Conservation (phyloP, 139 green algal genomes). For the Tetradesmus obliquus region DNA sequence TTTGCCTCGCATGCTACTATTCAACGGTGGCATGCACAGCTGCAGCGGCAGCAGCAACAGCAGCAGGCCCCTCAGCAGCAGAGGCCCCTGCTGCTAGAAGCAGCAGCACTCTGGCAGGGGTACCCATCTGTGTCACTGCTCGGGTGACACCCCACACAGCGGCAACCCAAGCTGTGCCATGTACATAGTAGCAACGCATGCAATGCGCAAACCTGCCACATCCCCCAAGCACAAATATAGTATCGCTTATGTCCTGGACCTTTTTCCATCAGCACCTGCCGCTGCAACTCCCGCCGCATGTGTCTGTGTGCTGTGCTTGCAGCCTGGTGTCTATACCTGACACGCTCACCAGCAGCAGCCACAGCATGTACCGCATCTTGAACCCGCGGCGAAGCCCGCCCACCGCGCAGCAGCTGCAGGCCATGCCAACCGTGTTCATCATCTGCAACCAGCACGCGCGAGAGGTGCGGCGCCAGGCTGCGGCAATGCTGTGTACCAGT, state of each 20-base stretch:
- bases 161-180: too few relatives aligned
- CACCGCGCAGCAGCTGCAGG: not conserved
- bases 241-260: too few relatives aligned
- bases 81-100: not conserved
- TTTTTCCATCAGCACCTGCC: too few relatives aligned
- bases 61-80: not conserved
- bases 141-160: too few relatives aligned
- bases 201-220: too few relatives aligned
- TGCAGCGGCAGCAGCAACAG: not conserved
- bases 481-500: too few relatives aligned
- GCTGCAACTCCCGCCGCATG: not conserved
- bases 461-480: not conserved
- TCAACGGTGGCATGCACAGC: not conserved
- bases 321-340: not conserved
- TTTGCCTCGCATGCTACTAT: too few relatives aligned
- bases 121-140: not conserved
- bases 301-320: not conserved
- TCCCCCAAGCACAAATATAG: too few relatives aligned
- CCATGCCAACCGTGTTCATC: slow-evolving; percentile 11
- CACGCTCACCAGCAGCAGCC: not conserved
- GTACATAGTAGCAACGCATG: too few relatives aligned
- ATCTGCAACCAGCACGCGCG: slow-evolving; percentile 38
- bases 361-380: slow-evolving; percentile 1
- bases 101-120: not conserved
- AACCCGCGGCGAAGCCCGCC: not conserved